Percentiles rank a stretch among this genome's conserved stretches.
phyloP scores from a whole-genome alignment of 192 early-diverging fungal genomes.

The Radiomyces spectabilis region DNA sequence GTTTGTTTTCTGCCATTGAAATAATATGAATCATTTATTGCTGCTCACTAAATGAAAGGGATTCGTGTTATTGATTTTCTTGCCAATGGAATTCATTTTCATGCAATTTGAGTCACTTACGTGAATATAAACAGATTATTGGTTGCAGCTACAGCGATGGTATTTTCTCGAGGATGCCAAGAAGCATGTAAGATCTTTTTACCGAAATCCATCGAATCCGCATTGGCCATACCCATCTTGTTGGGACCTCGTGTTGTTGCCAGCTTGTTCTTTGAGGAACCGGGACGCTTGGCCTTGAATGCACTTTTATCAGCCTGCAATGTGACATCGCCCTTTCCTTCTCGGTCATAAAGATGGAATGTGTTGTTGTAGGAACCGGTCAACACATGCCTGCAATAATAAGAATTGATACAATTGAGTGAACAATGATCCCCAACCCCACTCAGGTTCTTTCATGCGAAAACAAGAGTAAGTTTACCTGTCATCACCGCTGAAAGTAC shows the following conservation, averaged over 20 bases:
- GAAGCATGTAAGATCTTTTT: slow-evolving; percentile 98
- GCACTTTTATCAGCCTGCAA: slow-evolving; percentile 98
- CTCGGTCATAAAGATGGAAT: slow-evolving; percentile 90
- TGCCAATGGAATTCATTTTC: too few relatives aligned
- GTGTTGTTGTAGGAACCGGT: slow-evolving; percentile 99
- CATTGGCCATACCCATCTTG: slow-evolving; percentile 15
- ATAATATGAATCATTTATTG: too few relatives aligned
- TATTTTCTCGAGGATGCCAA: slow-evolving; percentile 98
- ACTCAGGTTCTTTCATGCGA: not conserved
- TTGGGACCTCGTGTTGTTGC: slow-evolving; percentile 1
- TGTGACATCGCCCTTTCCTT: slow-evolving; percentile 72
- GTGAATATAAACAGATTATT: slow-evolving; percentile 98
- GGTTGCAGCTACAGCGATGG: slow-evolving; percentile 95
- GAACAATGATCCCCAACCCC: not conserved
- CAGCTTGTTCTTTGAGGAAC: slow-evolving; percentile 73
- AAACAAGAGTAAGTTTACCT: slow-evolving; percentile 46
- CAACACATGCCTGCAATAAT: slow-evolving; percentile 56
- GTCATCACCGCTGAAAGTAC: slow-evolving; percentile 93
- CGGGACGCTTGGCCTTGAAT: slow-evolving; percentile 90
- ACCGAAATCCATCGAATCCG: slow-evolving; percentile 84
- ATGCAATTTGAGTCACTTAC: too few relatives aligned
- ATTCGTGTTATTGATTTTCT: too few relatives aligned
- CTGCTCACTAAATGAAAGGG: too few relatives aligned
- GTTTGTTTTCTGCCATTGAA: too few relatives aligned
- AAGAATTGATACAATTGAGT: not conserved